Evolutionary conservation across 495 filamentous ascomycete genomes (phyloP), one percentile per base, ranked within the genome.

Genomic region (Talaromyces proteolyticus): DNA sequence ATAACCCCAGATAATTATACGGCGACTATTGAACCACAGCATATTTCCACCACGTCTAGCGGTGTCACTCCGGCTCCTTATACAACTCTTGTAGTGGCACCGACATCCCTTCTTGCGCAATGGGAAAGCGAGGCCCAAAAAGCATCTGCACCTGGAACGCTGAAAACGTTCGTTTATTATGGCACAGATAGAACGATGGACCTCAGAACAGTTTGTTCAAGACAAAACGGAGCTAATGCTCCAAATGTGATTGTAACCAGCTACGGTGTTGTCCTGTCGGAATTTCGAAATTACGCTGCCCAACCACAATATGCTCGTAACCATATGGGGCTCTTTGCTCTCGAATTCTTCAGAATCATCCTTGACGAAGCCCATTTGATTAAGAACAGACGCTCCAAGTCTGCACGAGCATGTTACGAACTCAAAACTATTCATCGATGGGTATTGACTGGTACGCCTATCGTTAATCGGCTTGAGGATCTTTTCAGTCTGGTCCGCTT

Each of bases 61-160:
- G 66, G 71, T 11, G 68, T 89, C 1, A 72, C 85, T 37, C 57
- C 73, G 42, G 92, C 91, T 4, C 91, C 90, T 0, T 89, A 86
- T 57, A 97, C 94, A 1, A 97, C 93, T 4, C 75, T 98, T 3
- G 94, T 98, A 4, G 82, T 98, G 25, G 93, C 93, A 1, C 93
- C 93, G 2, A 97, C 95, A 77, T 95, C 91, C 5, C 72, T 98
- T 2, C 75, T 98, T 17, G 80, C 91, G 1, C 93, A 98, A 61
- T 98, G 93, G 93, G 86, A 96, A 59, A 94, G 89, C 50, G 93
- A 98, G 64, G 88, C 94, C 4, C 76, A 88, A 53, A 95, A 89
- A 50, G 90, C 92, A 8, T 96, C 91, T 1, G 79, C 83, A 50
- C 73, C 83, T 4, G 91, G 89, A 8, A 86, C 86, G 0, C 62